Conservation (phyloP, 495 filamentous ascomycete genomes). For the Hypomontagnella monticulosa region DNA sequence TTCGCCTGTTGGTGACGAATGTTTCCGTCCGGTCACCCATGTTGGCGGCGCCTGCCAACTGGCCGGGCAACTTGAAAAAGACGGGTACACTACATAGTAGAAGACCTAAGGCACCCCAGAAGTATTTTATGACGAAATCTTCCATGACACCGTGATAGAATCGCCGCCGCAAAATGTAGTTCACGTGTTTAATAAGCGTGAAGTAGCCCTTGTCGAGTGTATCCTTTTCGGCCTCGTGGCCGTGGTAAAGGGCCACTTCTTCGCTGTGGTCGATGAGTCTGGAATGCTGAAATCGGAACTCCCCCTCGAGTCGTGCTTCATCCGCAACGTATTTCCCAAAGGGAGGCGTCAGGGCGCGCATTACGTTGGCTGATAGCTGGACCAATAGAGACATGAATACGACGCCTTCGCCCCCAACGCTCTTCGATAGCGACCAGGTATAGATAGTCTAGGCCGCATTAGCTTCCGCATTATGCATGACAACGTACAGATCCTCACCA, state of each 20-base stretch:
- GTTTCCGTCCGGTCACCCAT: conserved; percentile 94
- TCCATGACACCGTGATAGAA: conserved; percentile 99
- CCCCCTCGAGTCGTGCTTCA: conserved; percentile 91
- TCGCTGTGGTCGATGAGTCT: conserved; percentile 94
- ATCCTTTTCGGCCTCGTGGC: conserved; percentile 96
- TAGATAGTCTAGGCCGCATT: conserved; percentile 71
- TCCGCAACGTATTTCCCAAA: conserved; percentile 99
- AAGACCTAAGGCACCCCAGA: conserved; percentile 95
- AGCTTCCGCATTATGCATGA: conserved; percentile 14
- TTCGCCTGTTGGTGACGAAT: conserved; percentile 92
- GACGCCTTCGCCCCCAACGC: conserved; percentile 91
- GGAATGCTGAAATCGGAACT: conserved; percentile 95
- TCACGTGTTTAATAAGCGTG: conserved; percentile 98
- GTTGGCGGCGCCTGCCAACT: conserved; percentile 65
- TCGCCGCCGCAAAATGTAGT: conserved; percentile 86
- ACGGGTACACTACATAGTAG: conserved; percentile 96
- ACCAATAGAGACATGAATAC: conserved; percentile 95
- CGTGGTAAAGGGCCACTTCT: conserved; percentile 90
- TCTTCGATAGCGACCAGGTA: conserved; percentile 90
- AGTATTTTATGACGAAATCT: conserved; percentile 98
- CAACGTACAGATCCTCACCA: conserved; percentile 60
- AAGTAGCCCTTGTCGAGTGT: conserved; percentile 98
- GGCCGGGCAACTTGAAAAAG: conserved; percentile 89
- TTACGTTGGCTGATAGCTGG: conserved; percentile 89
- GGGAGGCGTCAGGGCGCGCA: conserved; percentile 95